Percentiles rank a stretch among this genome's conserved stretches.
These are phyloP conservation scores for Globisporangium paroecandrum DNA, from an alignment of 352 stramenopile genomes.

Conservation along the genomic window DNA sequence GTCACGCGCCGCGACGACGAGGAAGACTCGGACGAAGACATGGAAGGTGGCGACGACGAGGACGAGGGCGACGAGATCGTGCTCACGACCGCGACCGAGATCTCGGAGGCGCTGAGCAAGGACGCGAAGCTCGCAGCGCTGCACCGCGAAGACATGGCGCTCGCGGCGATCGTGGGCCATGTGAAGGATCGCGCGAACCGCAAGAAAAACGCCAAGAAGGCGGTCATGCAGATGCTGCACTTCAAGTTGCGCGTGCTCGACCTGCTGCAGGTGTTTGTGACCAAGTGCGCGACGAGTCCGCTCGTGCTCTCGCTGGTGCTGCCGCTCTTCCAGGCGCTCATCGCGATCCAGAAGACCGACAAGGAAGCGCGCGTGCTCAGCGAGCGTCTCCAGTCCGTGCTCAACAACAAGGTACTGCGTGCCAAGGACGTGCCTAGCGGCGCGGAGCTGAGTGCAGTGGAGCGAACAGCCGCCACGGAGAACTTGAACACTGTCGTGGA, in stretches of 20 bases:
- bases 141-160: conserved; percentile 72
- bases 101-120: conserved; percentile 63
- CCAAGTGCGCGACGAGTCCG: conserved; percentile 24
- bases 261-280: conserved; percentile 69
- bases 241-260: conserved; percentile 86
- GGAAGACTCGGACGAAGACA: conserved; percentile 46
- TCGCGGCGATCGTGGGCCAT: conserved; percentile 77
- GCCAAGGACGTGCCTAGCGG: conserved; percentile 44
- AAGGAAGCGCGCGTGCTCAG: conserved; percentile 69
- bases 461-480: conserved; percentile 18
- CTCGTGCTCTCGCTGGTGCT: conserved; percentile 49
- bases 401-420: conserved; percentile 66
- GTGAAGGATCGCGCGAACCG: conserved; percentile 66
- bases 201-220: conserved; percentile 74
- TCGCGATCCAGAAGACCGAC: conserved; percentile 50
- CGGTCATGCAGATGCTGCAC: conserved; percentile 68
- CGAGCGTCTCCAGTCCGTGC: conserved; percentile 63
- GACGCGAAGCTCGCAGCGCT: conserved; percentile 65
- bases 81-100: conserved; percentile 50
- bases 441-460: conserved; percentile 6
- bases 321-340: conserved; percentile 61
- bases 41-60: conserved; percentile 31
- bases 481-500: conserved; percentile 36
- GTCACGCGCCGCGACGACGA: conserved; percentile 24
- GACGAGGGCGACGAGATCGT: conserved; percentile 60